A percentile compares a stretch with the other conserved stretches of the same genome.
Evolutionary conservation across 2,329 filamentous ascomycete genomes (phyloP).

Genomic region (Coniella vitis): DNA sequence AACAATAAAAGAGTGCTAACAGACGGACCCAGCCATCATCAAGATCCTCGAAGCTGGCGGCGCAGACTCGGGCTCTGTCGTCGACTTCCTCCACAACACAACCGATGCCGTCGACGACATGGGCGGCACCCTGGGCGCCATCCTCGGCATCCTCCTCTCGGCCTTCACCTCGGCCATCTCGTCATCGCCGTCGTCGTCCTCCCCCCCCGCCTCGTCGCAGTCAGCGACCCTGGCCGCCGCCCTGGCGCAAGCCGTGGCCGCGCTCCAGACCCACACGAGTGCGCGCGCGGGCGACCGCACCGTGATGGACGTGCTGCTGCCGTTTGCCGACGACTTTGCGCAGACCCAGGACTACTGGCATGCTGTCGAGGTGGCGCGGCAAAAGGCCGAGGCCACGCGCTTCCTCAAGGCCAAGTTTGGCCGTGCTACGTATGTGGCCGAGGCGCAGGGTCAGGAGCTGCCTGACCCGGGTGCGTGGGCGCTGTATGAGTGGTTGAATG

Average conservation of each 20-base stretch:
- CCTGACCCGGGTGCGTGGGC: conserved; percentile 28
- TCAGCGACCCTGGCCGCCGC: conserved; percentile 9
- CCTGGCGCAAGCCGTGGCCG: conserved; percentile 10
- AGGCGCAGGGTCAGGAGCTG: conserved; percentile 22
- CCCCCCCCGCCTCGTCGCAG: background rate
- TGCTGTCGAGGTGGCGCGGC: conserved; percentile 17
- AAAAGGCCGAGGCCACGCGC: conserved; percentile 24
- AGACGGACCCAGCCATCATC: background rate
- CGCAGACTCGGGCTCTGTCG: conserved; percentile 23
- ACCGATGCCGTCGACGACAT: conserved; percentile 28
- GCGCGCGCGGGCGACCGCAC: conserved; percentile 20
- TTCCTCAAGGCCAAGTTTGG: conserved; percentile 24
- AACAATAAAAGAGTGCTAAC: background rate
- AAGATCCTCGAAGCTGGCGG: conserved; percentile 6
- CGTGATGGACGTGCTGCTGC: conserved; percentile 8
- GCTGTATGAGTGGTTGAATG: conserved; percentile 20
- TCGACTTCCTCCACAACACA: conserved; percentile 22
- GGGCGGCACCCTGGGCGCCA: conserved; percentile 27
- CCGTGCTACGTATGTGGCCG: conserved; percentile 24
- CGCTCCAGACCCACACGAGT: conserved; percentile 18
- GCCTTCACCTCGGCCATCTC: conserved; percentile 17
- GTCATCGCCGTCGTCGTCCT: background rate
- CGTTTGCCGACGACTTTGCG: conserved; percentile 16
- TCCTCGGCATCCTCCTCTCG: conserved; percentile 20
- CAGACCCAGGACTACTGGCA: conserved; percentile 6